These are phyloP conservation scores for Aspergillus caelatus DNA, from an alignment of 2,329 filamentous ascomycete genomes.

Conservation along the genomic window DNA sequence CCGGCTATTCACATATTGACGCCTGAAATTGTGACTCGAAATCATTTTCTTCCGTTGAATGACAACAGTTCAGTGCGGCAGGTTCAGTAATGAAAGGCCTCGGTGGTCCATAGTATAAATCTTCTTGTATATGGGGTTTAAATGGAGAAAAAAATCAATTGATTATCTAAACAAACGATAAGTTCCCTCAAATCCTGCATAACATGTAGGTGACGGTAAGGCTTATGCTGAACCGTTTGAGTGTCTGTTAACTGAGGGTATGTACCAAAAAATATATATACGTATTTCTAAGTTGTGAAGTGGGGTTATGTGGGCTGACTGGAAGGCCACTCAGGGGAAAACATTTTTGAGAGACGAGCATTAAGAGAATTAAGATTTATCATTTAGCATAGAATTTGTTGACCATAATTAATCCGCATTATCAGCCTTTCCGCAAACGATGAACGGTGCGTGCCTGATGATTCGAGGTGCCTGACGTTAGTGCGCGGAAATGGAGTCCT, in stretches of 20 bases:
- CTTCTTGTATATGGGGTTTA: not conserved
- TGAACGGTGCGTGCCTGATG: not conserved
- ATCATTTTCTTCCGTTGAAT: not conserved
- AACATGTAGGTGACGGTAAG: not conserved
- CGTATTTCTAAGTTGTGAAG: too few relatives aligned
- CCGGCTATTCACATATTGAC: not conserved
- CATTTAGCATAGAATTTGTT: not conserved
- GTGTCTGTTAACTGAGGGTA: not conserved
- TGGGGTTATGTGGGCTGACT: too few relatives aligned
- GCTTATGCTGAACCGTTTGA: not conserved
- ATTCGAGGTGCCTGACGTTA: conserved; percentile 23
- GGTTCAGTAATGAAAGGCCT: not conserved
- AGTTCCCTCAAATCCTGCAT: not conserved
- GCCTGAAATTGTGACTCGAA: not conserved
- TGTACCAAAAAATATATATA: not conserved
- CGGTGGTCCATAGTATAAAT: not conserved
- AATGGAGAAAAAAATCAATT: not conserved
- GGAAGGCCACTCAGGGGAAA: too few relatives aligned
- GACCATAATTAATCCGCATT: not conserved
- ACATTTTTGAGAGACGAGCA: too few relatives aligned
- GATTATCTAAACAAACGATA: not conserved
- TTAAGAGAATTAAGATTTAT: not conserved
- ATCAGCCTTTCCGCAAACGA: not conserved
- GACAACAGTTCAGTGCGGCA: not conserved
- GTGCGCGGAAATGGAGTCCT: conserved; percentile 10